Percentiles rank a stretch among this genome's conserved stretches.
phyloP scores from a whole-genome alignment of 306 rosid species.

The Pachyrhizus erosus region DNA sequence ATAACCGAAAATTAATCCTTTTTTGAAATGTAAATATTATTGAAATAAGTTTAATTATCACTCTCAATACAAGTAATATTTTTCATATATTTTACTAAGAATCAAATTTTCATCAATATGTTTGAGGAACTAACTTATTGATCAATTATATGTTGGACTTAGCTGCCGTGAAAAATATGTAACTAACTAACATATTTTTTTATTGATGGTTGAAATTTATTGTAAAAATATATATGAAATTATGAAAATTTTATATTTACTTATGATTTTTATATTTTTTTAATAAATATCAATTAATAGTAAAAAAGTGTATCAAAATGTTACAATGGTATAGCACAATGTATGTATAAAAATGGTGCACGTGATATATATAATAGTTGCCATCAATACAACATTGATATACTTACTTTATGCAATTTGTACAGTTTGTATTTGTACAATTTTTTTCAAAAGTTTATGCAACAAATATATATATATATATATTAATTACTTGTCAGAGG shows the following conservation, averaged over 20 bases:
- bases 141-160: not conserved
- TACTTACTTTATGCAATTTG: too few relatives aligned
- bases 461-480: not conserved
- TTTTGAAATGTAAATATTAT: not conserved
- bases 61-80: too few relatives aligned
- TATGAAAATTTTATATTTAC: not conserved
- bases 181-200: too few relatives aligned
- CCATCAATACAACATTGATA: too few relatives aligned
- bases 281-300: not conserved
- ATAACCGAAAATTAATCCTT: not conserved
- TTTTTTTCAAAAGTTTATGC: too few relatives aligned
- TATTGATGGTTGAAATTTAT: not conserved
- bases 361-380: too few relatives aligned
- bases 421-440: not conserved
- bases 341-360: too few relatives aligned
- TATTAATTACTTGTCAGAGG: conserved; percentile 30
- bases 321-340: not conserved
- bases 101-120: not conserved
- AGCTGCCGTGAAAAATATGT: not conserved
- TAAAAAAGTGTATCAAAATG: not conserved
- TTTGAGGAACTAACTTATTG: not conserved
- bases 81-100: not conserved
- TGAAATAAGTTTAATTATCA: not conserved
- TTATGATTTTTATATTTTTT: not conserved
- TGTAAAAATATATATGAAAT: not conserved